phyloP scores from a whole-genome alignment of 2,329 filamentous ascomycete genomes.

The Tolypocladium guangdongense region DNA sequence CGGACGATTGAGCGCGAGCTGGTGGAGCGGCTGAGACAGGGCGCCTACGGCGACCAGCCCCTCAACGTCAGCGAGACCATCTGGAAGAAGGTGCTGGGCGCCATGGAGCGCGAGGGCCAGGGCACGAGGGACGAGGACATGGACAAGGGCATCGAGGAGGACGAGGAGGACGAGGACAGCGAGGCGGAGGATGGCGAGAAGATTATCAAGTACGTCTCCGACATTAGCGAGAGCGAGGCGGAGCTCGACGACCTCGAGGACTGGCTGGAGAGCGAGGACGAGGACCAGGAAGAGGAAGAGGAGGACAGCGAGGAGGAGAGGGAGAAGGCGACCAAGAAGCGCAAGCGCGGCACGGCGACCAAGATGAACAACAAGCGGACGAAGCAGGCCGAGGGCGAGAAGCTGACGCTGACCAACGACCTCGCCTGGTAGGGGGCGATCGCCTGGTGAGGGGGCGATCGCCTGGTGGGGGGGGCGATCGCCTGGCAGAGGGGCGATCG shows the following conservation, averaged over 20 bases:
- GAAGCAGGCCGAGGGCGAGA: slow-evolving; percentile 54
- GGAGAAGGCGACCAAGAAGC: slow-evolving; percentile 44
- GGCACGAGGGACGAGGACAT: slow-evolving; percentile 76
- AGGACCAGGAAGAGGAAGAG: slow-evolving; percentile 45
- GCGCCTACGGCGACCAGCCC: slow-evolving; percentile 88
- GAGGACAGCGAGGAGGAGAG: slow-evolving; percentile 48
- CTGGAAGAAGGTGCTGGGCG: slow-evolving; percentile 93
- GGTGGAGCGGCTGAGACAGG: slow-evolving; percentile 80
- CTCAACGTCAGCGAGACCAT: slow-evolving; percentile 91
- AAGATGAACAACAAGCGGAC: slow-evolving; percentile 34
- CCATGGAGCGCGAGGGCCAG: slow-evolving; percentile 78
- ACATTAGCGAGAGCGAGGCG: slow-evolving; percentile 75
- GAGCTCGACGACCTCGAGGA: slow-evolving; percentile 77
- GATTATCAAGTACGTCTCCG: slow-evolving; percentile 86
- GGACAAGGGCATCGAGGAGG: slow-evolving; percentile 75
- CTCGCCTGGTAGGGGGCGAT: slow-evolving; percentile 34
- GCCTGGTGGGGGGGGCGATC: too few relatives aligned
- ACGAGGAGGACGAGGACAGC: slow-evolving; percentile 62
- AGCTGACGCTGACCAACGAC: slow-evolving; percentile 30
- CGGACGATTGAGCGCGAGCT: slow-evolving; percentile 90
- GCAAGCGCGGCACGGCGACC: slow-evolving; percentile 37
- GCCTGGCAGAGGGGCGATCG: too few relatives aligned
- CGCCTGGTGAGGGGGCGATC: too few relatives aligned
- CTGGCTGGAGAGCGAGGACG: slow-evolving; percentile 70
- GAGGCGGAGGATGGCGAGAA: slow-evolving; percentile 63